Base-by-base conservation (phyloP, 2,329 filamentous ascomycete species). In the Nannizzia gypsea region DNA sequence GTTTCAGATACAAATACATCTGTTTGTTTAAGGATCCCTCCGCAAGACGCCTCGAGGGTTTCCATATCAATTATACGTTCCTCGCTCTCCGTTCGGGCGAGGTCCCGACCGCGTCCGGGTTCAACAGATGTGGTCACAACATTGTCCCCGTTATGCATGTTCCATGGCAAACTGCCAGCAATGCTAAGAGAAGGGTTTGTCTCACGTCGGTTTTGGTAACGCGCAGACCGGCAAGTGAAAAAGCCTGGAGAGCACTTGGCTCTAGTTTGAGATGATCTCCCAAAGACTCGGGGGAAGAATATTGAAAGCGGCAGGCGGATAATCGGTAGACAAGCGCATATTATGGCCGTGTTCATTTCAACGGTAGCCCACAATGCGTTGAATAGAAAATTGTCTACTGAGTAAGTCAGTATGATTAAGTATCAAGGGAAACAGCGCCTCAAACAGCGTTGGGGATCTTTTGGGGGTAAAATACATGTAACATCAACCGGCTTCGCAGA, bases 291-390 rank as follows among this genome's bases (percentile, higher is more conserved):
- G 20, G 60, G 60, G 48, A 60, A 60, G 13, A 62, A 13, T 9
- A 58, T 24, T 3, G 60, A 60, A 11, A 62, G 60, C 22, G 60
- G 54, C 31, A 60, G 60, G 26, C 60, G 60, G 11, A 62, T 58
- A 28, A 62, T 59, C 26, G 72, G 72, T 13, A 74, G 66, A 56
- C 72, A 73, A 13, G 71, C 71, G 28, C 69, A 72, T 9, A 74
- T 65, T 57, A 74, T 72, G n/a, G 69, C 72, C 9, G 71, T 66
- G 20, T 67, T 69, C 6, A 71, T 67, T 61, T 73, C 72, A 28
- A 72, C 63, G 38, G 66, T 68, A 6, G 70, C 72, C 66, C 72
- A 70, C 22, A 31, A 28, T 11, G 48, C 48, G 6, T 70, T 65
- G n/a, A 52, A 57, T 26, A 61, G 48, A 36, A 58, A 57, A 4